Base-by-base conservation (phyloP, 305 asterid genomes). In the Fraxinus platypoda region DNA sequence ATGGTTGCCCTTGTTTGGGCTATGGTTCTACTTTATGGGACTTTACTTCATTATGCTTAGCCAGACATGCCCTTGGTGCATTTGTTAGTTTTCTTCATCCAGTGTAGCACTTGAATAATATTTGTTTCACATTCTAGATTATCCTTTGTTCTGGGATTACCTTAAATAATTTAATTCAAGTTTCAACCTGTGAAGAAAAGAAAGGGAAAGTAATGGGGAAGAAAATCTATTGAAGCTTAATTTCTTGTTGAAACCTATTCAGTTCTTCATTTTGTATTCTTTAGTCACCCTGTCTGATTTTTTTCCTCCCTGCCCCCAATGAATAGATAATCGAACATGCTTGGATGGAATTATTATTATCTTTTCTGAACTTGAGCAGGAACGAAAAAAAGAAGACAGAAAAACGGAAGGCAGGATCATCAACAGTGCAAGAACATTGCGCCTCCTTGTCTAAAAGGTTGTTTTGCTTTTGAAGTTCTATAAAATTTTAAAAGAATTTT, bases 401-500 rank as follows among this genome's bases (percentile, higher is more conserved):
- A 8, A 88, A 86, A 74, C 74, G 87, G 83, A 88, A 81, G 85
- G 35, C 64, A 6, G 76, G 71, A 75, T 7, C 75, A 5, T 74
- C 81, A 62, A 85, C 54, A 70, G 85, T 83, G 79, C 86, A 76
- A 46, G 78, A 43, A 3, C 75, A 57, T 35, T 35, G 82, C 46
- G 78, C 33, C 81, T 81, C 89, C n/a, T 84, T 90, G 38, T 84
- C 88, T 7, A 86, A 91, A 84, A 84, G 88, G 92, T 88, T 28
- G 88, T 80, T 86, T 81, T 80, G 49, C 72, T 64, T 76, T 49
- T 28, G 71, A 34, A 34, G 6, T 34, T 68, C 78, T 12, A 41
- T 26, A 28, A 38, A 49, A 2, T 21, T 77, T 71, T 37, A 33
- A 41, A 31, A 46, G 34, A 33, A 74, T 70, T 30, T 23, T 76